Base-by-base conservation (phyloP, 1,139 yeast species). In the Candida sp. region DNA sequence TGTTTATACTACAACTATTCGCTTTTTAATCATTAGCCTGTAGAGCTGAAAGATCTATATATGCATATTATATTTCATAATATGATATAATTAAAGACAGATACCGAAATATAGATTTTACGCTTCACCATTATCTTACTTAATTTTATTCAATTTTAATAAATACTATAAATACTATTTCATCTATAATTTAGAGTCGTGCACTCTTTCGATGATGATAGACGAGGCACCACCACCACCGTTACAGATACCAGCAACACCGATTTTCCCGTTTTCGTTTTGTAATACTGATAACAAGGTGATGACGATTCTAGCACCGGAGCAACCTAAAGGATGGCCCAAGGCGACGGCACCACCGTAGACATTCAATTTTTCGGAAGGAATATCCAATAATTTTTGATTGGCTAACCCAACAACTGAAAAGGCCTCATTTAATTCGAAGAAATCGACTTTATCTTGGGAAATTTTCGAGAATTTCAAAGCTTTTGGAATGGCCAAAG, bases 301-400 rank as follows among this genome's bases (percentile, higher is more conserved):
- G 54, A 87, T 89, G 47, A 91, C 79, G 59, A 93, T 81, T 75
- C 99, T 85, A 37, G 98, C 97, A 66, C 99, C 99, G 21, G 96
- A 87, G 73, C 97, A 88, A 48, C 98, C 99, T 60, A 93, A 79
- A 59, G 99, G 98, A 66, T 93, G 98, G 42, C 98, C 98, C 55
- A 93, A 66, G 40, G 97, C 98, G 50, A 93, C 98, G 36, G 98
- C 98, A 67, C 98, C 99, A 68, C 99, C 99, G 66, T 91, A 91
- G 45, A 84, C 95, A 62, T 93, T 93, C 51, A 91, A 81, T 72
- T 88, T 90, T 43, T 78, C 77, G 30, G 73, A 69, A 46, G 82
- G 79, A 47, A 93, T 64, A 53, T 74, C 73, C 53, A 88, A 77
- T 50, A 89, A 70, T 74, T 88, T 82, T 50, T 90, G 73, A 71